Conservation (phyloP, 768 basidiomycete genomes). For the Terana coerulea region DNA sequence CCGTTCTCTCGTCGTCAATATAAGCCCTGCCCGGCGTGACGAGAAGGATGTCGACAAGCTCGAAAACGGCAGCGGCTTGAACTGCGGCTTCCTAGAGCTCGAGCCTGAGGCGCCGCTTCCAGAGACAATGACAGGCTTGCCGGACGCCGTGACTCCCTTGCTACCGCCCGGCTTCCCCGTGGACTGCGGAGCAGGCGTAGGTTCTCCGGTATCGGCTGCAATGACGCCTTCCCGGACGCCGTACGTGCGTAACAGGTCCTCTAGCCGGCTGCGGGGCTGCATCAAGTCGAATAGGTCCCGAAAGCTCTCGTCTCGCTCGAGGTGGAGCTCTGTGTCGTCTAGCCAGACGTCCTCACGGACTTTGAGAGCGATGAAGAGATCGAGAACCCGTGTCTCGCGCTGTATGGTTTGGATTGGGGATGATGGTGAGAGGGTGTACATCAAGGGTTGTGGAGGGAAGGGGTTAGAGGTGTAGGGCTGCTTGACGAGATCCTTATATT, state of each 20-base stretch:
- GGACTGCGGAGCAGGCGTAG: neutral
- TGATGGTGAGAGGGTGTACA: conserved; percentile 8
- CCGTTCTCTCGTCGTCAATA: conserved; percentile 29
- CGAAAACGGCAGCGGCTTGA: conserved; percentile 29
- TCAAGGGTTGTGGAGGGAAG: conserved; percentile 45
- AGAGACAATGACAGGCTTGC: neutral
- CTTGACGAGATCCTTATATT: conserved; percentile 60
- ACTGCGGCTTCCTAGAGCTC: neutral
- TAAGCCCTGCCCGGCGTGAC: conserved; percentile 35
- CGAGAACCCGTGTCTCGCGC: conserved; percentile 71
- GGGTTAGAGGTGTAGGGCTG: conserved; percentile 75
- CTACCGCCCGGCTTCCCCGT: neutral
- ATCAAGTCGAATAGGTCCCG: conserved; percentile 75
- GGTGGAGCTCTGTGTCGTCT: conserved; percentile 71
- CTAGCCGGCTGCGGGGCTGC: conserved; percentile 71
- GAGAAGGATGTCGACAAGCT: conserved; percentile 39
- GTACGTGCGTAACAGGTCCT: conserved; percentile 59
- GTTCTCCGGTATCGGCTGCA: neutral
- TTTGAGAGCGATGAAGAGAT: conserved; percentile 77
- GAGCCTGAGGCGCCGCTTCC: neutral
- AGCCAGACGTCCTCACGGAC: conserved; percentile 75
- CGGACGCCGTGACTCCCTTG: neutral
- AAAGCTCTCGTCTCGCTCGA: conserved; percentile 72
- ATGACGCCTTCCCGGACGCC: conserved; percentile 38
- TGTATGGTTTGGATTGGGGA: conserved; percentile 44